Evolutionary conservation across 1,284 basidiomycete genomes (phyloP).

Genomic region (Fomitiporia mediterranea): DNA sequence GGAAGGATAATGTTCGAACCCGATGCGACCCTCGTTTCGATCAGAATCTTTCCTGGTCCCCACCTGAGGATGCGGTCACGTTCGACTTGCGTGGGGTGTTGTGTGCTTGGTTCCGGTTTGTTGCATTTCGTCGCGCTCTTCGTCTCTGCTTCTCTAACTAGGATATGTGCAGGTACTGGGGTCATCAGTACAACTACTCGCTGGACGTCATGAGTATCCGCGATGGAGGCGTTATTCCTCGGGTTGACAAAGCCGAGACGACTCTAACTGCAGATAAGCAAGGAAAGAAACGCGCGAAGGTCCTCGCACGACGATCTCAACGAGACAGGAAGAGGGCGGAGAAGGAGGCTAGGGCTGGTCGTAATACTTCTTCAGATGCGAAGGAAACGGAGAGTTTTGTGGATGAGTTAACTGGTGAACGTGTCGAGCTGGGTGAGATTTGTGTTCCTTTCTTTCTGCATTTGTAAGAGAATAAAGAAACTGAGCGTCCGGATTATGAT

Average conservation of each 20-base stretch:
- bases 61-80: conserved; percentile 19
- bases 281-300: neutral
- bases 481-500: neutral
- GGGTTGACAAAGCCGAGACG: conserved; percentile 19
- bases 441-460: too few relatives aligned
- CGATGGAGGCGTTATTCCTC: conserved; percentile 34
- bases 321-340: neutral
- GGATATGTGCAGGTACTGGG: conserved; percentile 40
- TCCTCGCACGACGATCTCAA: neutral
- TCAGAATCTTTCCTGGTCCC: conserved; percentile 25
- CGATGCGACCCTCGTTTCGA: conserved; percentile 38
- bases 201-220: conserved; percentile 36
- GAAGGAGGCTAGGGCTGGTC: neutral
- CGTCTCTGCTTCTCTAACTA: neutral
- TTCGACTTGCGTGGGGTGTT: conserved; percentile 30
- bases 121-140: conserved; percentile 4
- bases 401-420: neutral
- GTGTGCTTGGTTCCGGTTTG: conserved; percentile 45
- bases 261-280: conserved; percentile 13
- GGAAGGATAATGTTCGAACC: conserved; percentile 24
- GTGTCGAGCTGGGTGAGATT: neutral
- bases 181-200: conserved; percentile 33
- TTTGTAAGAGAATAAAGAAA: too few relatives aligned
- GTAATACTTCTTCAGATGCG: neutral
- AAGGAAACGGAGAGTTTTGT: neutral